Conservation (phyloP, 169 alveolate species). For the Toxoplasma gondii region DNA sequence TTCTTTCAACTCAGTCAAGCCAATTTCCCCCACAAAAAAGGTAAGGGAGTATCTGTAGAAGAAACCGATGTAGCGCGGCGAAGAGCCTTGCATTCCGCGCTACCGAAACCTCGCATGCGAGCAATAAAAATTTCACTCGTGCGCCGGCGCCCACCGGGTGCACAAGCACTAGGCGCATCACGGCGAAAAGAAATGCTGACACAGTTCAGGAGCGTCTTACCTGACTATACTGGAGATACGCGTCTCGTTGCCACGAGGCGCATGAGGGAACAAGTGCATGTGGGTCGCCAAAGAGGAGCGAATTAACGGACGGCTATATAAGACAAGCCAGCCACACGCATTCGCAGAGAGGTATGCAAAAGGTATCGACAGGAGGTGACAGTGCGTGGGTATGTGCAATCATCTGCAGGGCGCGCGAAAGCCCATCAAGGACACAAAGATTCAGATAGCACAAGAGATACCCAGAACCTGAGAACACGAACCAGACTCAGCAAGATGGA, state of each 20-base stretch:
- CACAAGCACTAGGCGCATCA: neutral
- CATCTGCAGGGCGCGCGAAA: too few species aligned
- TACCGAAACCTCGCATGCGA: too few species aligned
- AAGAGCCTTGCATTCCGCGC: too few species aligned
- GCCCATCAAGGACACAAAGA: neutral
- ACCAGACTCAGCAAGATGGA: neutral
- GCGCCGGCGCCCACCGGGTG: too few species aligned
- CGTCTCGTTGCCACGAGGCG: neutral
- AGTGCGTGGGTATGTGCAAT: too few species aligned
- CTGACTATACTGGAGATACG: neutral
- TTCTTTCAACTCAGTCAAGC: too few species aligned
- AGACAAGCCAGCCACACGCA: neutral
- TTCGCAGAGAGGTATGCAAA: too few species aligned
- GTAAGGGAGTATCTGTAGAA: too few species aligned
- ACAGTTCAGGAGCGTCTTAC: neutral
- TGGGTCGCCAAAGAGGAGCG: conserved; percentile 8
- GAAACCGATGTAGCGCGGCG: too few species aligned
- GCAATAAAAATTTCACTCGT: too few species aligned
- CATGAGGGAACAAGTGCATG: neutral
- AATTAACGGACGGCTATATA: neutral
- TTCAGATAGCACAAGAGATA: neutral
- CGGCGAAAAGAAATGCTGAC: neutral
- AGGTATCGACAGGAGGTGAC: too few species aligned
- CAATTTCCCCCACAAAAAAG: too few species aligned
- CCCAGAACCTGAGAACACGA: neutral